These are phyloP conservation scores for Casuarina equisetifolia DNA, from an alignment of 306 rosid species.

Conservation along the genomic window DNA sequence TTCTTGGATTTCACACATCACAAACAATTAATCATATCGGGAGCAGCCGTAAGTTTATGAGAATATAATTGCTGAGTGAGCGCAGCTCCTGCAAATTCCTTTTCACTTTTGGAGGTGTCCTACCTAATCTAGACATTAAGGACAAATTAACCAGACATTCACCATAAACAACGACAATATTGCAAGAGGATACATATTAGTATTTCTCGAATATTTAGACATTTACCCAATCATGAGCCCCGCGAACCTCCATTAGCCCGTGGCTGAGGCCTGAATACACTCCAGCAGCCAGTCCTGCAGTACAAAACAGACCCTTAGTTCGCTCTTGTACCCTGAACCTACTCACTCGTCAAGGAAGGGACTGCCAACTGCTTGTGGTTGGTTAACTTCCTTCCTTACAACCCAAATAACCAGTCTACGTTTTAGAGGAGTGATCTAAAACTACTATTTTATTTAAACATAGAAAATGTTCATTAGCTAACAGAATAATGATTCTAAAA, in stretches of 20 bases:
- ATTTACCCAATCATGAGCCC: conserved; percentile 84
- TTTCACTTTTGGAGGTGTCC: not conserved
- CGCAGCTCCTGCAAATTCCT: not conserved
- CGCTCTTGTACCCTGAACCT: not conserved
- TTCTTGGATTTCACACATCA: too few relatives aligned
- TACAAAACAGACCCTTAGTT: conserved; percentile 5
- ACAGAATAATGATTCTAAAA: not conserved
- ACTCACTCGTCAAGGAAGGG: not conserved
- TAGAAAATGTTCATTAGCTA: too few relatives aligned
- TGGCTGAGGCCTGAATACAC: conserved; percentile 82
- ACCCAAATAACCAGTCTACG: not conserved
- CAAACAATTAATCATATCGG: too few relatives aligned
- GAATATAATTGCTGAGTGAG: too few relatives aligned
- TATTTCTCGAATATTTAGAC: not conserved
- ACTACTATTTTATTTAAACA: not conserved
- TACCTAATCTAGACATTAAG: too few relatives aligned
- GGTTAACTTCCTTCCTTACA: too few relatives aligned
- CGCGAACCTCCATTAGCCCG: conserved; percentile 85
- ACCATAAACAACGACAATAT: too few relatives aligned
- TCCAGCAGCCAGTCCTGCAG: conserved; percentile 82
- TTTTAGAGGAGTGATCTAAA: not conserved
- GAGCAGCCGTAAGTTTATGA: too few relatives aligned
- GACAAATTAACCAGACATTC: too few relatives aligned
- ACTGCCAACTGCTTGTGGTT: too few relatives aligned
- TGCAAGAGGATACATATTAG: not conserved